A percentile compares a stretch with the other conserved stretches of the same genome.
Evolutionary conservation across 805 yeast genomes (phyloP).

Genomic region (Suhomyces pyralidae): DNA sequence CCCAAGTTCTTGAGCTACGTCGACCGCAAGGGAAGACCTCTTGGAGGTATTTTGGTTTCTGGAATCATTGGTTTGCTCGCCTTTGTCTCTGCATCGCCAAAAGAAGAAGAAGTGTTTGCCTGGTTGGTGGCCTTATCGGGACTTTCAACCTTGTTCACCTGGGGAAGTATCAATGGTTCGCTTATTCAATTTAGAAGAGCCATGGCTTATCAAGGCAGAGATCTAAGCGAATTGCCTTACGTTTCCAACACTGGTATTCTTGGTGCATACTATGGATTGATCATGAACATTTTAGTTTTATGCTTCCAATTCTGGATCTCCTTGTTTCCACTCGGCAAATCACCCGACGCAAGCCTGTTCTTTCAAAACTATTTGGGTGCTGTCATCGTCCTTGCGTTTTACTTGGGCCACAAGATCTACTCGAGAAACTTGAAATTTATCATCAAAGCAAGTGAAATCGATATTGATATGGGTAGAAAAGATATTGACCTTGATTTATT

Average conservation of each 20-base stretch:
- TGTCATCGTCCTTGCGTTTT: conserved; percentile 12
- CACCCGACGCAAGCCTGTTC: conserved; percentile 11
- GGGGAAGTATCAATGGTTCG: conserved; percentile 25
- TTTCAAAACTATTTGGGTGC: conserved; percentile 15
- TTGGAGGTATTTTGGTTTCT: conserved; percentile 32
- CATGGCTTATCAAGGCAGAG: conserved; percentile 28
- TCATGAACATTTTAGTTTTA: conserved; percentile 26
- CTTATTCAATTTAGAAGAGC: conserved; percentile 26
- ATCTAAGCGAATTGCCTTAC: conserved; percentile 51
- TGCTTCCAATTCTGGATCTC: conserved; percentile 35
- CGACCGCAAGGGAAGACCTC: conserved; percentile 40
- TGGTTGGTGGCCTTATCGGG: conserved; percentile 30
- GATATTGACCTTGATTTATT: conserved; percentile 9
- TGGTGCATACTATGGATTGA: conserved; percentile 27
- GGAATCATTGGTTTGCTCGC: conserved; percentile 37
- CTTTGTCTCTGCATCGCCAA: conserved; percentile 40
- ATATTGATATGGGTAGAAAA: conserved; percentile 10
- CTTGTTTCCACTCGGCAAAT: conserved; percentile 27
- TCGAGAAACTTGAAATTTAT: conserved; percentile 7
- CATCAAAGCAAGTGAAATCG: conserved; percentile 7
- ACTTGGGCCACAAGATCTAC: conserved; percentile 13
- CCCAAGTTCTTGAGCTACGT: conserved; percentile 34
- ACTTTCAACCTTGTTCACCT: conserved; percentile 26
- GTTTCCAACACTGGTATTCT: conserved; percentile 45
- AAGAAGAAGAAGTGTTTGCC: conserved; percentile 32